Evolutionary conservation across 805 yeast genomes (phyloP), one percentile per base, ranked within the genome.

Genomic region (Candida boidinii): DNA sequence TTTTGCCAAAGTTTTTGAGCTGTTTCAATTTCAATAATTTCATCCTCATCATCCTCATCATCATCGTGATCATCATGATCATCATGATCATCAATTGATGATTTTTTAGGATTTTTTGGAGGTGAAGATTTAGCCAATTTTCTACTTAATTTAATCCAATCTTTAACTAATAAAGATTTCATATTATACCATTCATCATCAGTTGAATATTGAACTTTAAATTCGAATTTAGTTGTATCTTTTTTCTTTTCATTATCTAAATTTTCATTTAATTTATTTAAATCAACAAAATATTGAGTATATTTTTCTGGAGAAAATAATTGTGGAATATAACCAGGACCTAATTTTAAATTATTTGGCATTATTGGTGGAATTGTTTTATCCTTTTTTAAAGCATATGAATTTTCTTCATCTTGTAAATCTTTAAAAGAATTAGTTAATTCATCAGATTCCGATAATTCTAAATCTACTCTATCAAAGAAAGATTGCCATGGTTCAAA

Each of bases 321-420:
- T 58, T 84, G 94, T 2, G 77, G 71, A 2, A 58, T 56, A 50
- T 79, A 83, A 0, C 79, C 95, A 2, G 95, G 95, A 0, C 95
- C 95, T 24, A 78, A 51, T 1, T 71, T 64, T 15, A 60, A 36
- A 11, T 56, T 51, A 2, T 41, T 44, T 4, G 92, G 90, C 71
- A 66, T 79, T 29, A 56, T 60, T 33, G 62, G 71, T 25, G 68
- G 95, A 62, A 60, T 70, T 0, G 90, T 72, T 35, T 68, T 74
- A 53, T 84, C 94, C 16, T 31, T 49, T 14, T 17, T 20, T 7
- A 39, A 39, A 3, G 43, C 17, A n/a, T n/a, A n/a, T 10, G 29
- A 30, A 23, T 25, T 36, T n/a, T 36, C 33, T 9, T 27, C 22
- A 21, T 43, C 39, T 5, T 26, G 26, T 19, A 37, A 30, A 30